Base-by-base conservation (phyloP, 805 yeast genomes). In the Zygoascus bituminiphila region DNA sequence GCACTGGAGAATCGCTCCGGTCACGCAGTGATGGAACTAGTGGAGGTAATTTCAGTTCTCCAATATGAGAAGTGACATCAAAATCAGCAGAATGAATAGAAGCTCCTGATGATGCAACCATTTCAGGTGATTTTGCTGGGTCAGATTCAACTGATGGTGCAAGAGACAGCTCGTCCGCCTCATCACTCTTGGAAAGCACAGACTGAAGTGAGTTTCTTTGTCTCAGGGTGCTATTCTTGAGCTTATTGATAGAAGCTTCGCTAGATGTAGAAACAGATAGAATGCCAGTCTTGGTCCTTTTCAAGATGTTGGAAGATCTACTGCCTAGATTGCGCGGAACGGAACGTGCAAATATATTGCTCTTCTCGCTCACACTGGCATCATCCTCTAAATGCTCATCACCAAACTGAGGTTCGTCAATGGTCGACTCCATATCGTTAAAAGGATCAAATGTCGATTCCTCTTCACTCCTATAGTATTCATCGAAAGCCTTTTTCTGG, bases 31-130 rank as follows among this genome's bases (percentile, higher is more conserved):
- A 12, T 29, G 33, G 33, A 15, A 14, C 12, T 4, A 19, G 7
- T 7, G 35, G 15, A 10, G 44, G 20, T 9, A 7, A 9, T 24
- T 41, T 41, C 3, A 41, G 35, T 25, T 41, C 44, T 9, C 44
- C 44, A 15, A 41, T 41, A 25, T 41, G 44, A 41, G 44, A 23
- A 9, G 35, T 2, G 17, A 41, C 17, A n/a, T 41, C 44, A 41
- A 26, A 24, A 15, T 41, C 44, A 4, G 44, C 25, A 14, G 42
- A 39, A 14, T 36, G 12, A 29, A 29, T 29, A 4, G 33, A 29
- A 5, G 33, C 33, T 6, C 33, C 33, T 29, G 33, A 29, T 17
- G 40, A 36, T 12, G 7, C 20, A 9, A 9, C 17, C 10, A 15
- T 39, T 6, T 29, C 33, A 19, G 42, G 24, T 7, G 25, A 14